Evolutionary conservation across 208 protist species (phyloP), one percentile per base, ranked within the genome.

Genomic region (Phytomonas sp.): DNA sequence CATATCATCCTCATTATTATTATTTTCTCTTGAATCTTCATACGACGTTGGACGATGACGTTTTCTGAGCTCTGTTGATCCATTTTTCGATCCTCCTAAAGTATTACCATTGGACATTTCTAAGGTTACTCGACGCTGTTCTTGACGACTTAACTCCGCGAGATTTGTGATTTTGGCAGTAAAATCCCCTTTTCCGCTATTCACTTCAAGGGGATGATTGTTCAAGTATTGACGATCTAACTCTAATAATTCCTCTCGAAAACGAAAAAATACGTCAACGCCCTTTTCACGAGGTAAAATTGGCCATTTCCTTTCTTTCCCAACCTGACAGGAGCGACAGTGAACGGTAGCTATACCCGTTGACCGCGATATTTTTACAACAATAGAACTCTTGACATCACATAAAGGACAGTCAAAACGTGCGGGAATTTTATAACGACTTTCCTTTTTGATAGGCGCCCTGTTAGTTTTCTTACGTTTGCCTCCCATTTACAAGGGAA

Each of bases 341-440:
- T 86, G 76, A 23, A 96, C 78, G 30, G 61, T 78, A 8, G 87
- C 91, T 30, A 80, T 75, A 36, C 77, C 78, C 37, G 60, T 80
- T n/a, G 63, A 70, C 8, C 83, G 78, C 32, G 81, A 60, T 5
- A 96, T 79, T 61, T 80, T 83, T 49, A 96, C 88, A 29, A 77
- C 81, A 60, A 96, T 92, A 66, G 76, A 80, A 36, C 74, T 74
- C 76, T 94, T 94, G 19, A 85, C 83, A 73, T 96, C 91, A 70
- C 91, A 96, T 32, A 94, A 34, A 14, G 91, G 91, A 71, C 91
- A 96, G 73, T 94, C 88, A 75, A 96, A 96, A 61, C 82, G 84
- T 1, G 74, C 60, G 1, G 91, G 91, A 67, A 96, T 94, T 71
- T 96, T 96, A 75, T 96, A 96, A 73, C 93, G 94, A 75, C 91